phyloP scores from a whole-genome alignment of 176 grass and related monocot genomes.

The Dactylis glomerata region DNA sequence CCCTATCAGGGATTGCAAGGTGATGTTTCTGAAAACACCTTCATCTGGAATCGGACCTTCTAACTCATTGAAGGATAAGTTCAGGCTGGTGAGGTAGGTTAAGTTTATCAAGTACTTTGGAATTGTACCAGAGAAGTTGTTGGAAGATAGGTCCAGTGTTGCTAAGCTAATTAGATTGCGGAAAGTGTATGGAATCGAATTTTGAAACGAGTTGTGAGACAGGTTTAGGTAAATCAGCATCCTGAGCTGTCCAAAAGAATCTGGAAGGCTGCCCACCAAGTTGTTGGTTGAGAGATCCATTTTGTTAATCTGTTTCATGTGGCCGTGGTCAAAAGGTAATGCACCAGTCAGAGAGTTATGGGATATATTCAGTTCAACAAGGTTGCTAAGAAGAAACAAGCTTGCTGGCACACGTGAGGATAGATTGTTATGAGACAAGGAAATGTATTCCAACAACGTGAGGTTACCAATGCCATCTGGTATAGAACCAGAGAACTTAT shows the following conservation, averaged over 20 bases:
- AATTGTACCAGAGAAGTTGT: not conserved
- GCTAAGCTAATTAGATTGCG: not conserved
- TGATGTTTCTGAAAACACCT: not conserved
- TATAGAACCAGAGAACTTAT: not conserved
- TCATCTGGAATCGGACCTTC: not conserved
- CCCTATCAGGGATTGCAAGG: not conserved
- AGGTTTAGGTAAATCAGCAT: not conserved
- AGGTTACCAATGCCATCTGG: not conserved
- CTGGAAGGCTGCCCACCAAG: not conserved
- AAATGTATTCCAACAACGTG: not conserved
- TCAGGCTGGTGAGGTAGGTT: not conserved
- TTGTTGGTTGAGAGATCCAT: not conserved
- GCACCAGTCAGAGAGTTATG: not conserved
- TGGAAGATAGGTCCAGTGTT: not conserved
- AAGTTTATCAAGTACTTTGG: not conserved
- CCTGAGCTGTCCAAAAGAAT: not conserved
- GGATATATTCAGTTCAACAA: not conserved
- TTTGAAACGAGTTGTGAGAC: not conserved
- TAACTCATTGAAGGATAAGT: slow-evolving; percentile 1
- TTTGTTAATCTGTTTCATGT: not conserved
- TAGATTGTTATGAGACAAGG: not conserved
- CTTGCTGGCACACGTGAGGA: not conserved
- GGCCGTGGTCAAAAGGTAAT: not conserved
- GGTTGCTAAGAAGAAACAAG: not conserved
- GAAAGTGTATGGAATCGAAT: not conserved